A percentile compares a stretch with the other conserved stretches of the same genome.
These are phyloP conservation scores for Phytophthora chlamydospora DNA, from an alignment of 352 stramenopile species.

Conservation along the genomic window DNA sequence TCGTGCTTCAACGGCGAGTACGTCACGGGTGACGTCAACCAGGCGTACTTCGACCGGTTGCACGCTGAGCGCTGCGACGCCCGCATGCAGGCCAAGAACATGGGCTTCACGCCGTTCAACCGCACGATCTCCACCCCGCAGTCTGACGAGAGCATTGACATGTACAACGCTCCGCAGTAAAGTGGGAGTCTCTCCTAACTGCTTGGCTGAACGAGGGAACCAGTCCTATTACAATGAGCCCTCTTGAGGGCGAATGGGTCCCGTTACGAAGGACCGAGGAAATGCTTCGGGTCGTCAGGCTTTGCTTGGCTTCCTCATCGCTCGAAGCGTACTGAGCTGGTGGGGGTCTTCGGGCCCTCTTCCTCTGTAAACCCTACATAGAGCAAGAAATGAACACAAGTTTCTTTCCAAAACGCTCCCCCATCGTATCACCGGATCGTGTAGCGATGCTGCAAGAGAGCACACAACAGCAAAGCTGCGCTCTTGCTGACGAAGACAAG, in stretches of 20 bases:
- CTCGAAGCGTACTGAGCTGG: constrained; percentile 23
- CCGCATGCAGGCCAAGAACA: constrained; percentile 87
- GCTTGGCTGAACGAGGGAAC: constrained; percentile 17
- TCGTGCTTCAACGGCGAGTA: constrained; percentile 98
- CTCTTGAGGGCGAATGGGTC: constrained; percentile 5
- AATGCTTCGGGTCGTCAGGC: constrained; percentile 20
- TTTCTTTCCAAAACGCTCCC: constrained; percentile 33
- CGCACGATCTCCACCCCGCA: constrained; percentile 79
- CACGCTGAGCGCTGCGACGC: constrained; percentile 81
- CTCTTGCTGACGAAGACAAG: constrained; percentile 24
- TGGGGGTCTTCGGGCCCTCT: constrained; percentile 9
- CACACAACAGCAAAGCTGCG: constrained; percentile 7
- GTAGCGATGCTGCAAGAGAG: constrained; percentile 9
- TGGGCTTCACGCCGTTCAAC: constrained; percentile 76
- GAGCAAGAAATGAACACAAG: constrained; percentile 43
- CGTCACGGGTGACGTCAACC: constrained; percentile 93
- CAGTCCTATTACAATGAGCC: constrained; percentile 24
- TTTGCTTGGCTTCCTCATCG: constrained; percentile 20
- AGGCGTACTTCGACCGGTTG: constrained; percentile 85
- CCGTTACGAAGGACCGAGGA: constrained; percentile 12
- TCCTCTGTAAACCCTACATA: constrained; percentile 44
- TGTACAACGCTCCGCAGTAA: constrained; percentile 90
- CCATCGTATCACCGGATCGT: constrained; percentile 10
- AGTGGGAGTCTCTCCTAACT: constrained; percentile 11
- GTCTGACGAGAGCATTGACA: constrained; percentile 88